A percentile compares a stretch with the other conserved stretches of the same genome.
Conservation (phyloP, 176 grass and related monocot species). For the Rhynchospora breviuscula region DNA sequence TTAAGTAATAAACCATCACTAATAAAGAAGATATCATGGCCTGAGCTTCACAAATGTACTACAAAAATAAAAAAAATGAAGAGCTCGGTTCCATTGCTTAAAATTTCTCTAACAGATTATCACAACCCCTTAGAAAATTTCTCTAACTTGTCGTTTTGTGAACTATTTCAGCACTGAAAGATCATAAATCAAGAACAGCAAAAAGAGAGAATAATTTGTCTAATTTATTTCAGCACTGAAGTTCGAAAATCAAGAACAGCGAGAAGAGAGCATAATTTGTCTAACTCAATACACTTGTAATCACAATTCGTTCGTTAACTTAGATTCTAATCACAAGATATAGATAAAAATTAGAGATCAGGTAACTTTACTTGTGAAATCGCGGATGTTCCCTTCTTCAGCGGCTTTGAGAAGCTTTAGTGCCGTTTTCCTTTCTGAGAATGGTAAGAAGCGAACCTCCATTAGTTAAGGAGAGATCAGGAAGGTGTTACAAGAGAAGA, state of each 20-base stretch:
- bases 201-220: too few relatives aligned
- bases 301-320: not conserved
- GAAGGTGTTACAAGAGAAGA: not conserved
- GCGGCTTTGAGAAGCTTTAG: conserved; percentile 2
- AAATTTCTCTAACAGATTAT: too few relatives aligned
- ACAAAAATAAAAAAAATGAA: too few relatives aligned
- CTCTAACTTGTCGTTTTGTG: too few relatives aligned
- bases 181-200: too few relatives aligned
- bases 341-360: not conserved
- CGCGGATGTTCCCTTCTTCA: not conserved
- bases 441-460: not conserved
- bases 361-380: not conserved
- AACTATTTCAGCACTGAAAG: not conserved
- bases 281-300: not conserved
- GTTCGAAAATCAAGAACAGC: not conserved
- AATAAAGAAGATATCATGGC: not conserved
- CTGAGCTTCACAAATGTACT: not conserved
- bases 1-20: not conserved
- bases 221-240: not conserved
- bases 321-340: not conserved
- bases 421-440: not conserved
- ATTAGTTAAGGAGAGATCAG: not conserved
- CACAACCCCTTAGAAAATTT: too few relatives aligned
- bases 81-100: too few relatives aligned
- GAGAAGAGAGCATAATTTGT: not conserved